Evolutionary conservation across 129 eudicot genomes (phyloP).

Genomic region (Cynara cardunculus): DNA sequence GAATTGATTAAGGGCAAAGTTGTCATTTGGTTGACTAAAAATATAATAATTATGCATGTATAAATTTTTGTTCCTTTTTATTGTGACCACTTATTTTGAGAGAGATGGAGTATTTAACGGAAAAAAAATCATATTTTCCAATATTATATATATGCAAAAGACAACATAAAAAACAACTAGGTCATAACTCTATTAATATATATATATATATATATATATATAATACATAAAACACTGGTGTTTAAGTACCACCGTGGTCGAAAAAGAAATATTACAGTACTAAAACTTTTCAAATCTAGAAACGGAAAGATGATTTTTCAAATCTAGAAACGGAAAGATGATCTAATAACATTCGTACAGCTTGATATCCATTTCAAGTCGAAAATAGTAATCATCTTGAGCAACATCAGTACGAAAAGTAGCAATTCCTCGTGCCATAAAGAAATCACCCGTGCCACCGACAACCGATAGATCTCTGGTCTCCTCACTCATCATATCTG

Average conservation of each 20-base stretch:
- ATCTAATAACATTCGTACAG: slow-evolving; percentile 54
- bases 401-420: slow-evolving; percentile 37
- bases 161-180: background rate
- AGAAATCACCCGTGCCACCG: slow-evolving; percentile 68
- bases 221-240: background rate
- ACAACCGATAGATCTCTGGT: slow-evolving; percentile 59
- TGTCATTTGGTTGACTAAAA: too few relatives aligned
- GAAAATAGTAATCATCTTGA: slow-evolving; percentile 41
- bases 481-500: slow-evolving; percentile 37
- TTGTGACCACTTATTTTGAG: background rate
- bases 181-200: background rate
- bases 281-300: background rate
- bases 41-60: too few relatives aligned
- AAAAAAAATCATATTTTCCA: background rate
- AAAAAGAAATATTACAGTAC: background rate
- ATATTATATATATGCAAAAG: background rate
- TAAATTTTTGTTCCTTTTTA: background rate
- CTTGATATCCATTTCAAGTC: slow-evolving; percentile 62
- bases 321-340: background rate
- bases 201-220: background rate
- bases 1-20: background rate
- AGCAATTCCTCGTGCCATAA: slow-evolving; percentile 54
- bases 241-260: background rate
- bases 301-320: background rate
- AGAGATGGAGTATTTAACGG: background rate